Base-by-base conservation (phyloP, 2,329 filamentous ascomycete species). In the Chaetomium sp. region DNA sequence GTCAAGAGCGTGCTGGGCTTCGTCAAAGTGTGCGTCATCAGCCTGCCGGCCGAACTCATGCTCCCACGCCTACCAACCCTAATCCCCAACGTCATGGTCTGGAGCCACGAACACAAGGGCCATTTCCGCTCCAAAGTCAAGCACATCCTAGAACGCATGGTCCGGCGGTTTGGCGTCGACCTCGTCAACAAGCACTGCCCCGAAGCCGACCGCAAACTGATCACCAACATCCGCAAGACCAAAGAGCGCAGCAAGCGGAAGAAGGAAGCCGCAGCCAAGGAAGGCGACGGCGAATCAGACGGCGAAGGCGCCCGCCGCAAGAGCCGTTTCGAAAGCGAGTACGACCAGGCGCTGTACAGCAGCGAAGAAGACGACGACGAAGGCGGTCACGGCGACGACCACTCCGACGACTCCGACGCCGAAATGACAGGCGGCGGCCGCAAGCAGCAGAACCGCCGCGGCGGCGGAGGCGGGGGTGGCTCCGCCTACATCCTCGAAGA, bases 91-190 rank as follows among this genome's bases (percentile, higher is more conserved):
- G 78, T 97, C 19, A 89, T 97, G 78, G 84, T 91, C 43, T 99
- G 94, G 92, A 91, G 88, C 68, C 90, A 96, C 71, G 94, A 99
- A 72, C 95, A 99, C 77, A 97, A 97, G 76, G 91, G 91, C 10
- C 91, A 95, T 69, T 94, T 99, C 76, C 90, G 92, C 67, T 86
- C 89, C 49, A 99, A 97, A 77, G 91, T 99, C 64, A 97, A 96
- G 82, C 91, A 96, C 68, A 97, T 99, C 61, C 76, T 99, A 12
- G 94, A 99, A 74, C 85, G 94, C 52, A 90, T 96, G 80, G 87
- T 97, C 27, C 84, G 92, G 48, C 85, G 92, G 55, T 97, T 96
- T 67, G 91, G 94, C 48, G 87, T 88, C 46, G 87, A 92, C 2
- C 72, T 83, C 35, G 82, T 99, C 10, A 89, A 94, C 72, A 82